Percentiles rank a stretch among this genome's conserved stretches.
phyloP scores from a whole-genome alignment of 164 flowering plant genomes.

The Santalum album region DNA sequence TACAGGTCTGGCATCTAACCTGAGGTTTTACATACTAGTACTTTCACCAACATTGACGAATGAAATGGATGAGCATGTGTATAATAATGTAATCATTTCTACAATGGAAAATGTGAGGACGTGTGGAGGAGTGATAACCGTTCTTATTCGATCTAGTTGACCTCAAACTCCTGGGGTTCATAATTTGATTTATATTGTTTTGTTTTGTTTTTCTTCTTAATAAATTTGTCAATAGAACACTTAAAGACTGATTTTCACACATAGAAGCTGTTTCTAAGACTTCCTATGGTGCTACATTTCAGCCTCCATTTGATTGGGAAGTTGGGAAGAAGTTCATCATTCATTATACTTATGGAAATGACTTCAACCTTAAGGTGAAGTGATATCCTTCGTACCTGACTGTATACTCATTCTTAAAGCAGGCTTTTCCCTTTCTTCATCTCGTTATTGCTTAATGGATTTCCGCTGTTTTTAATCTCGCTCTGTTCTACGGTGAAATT shows the following conservation, averaged over 20 bases:
- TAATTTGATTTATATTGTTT: background rate
- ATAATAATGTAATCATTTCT: too few relatives aligned
- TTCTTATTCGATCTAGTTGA: too few relatives aligned
- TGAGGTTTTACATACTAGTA: background rate
- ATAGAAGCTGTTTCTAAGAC: background rate
- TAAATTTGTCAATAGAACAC: background rate
- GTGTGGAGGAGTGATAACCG: too few relatives aligned
- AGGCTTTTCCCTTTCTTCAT: background rate
- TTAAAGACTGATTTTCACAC: background rate
- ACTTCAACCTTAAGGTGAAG: conserved; percentile 71
- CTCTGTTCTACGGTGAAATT: background rate
- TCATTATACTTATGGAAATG: conserved; percentile 91
- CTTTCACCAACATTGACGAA: too few relatives aligned
- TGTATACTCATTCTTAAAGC: background rate
- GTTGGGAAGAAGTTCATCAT: conserved; percentile 56
- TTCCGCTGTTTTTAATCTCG: too few relatives aligned
- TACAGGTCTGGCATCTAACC: conserved; percentile 51
- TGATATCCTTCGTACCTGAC: background rate
- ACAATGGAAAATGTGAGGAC: too few relatives aligned
- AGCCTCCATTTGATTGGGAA: conserved; percentile 92
- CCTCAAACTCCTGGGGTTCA: too few relatives aligned
- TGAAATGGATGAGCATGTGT: too few relatives aligned
- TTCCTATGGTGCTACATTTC: conserved; percentile 13
- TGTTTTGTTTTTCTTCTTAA: too few relatives aligned
- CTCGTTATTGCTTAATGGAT: background rate